phyloP scores from a whole-genome alignment of 768 basidiomycete genomes.

The Termitomyces sp. region DNA sequence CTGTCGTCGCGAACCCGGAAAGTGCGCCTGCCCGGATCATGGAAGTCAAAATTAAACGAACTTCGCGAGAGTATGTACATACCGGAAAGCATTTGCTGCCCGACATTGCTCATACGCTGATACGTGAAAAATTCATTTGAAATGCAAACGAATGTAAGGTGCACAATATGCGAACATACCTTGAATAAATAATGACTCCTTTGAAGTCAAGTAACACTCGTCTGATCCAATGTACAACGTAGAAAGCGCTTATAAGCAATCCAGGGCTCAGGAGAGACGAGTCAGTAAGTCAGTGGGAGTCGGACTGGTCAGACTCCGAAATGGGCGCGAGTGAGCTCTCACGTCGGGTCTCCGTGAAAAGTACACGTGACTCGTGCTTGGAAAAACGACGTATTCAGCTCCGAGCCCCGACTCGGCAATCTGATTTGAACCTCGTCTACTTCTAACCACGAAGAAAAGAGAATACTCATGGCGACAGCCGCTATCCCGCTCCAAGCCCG shows the following conservation, averaged over 20 bases:
- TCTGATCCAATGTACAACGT: background rate
- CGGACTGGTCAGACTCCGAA: too few species aligned
- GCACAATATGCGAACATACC: background rate
- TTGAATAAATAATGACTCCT: background rate
- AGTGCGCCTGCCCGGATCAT: conserved; percentile 52
- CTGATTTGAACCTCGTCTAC: background rate
- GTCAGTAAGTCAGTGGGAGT: background rate
- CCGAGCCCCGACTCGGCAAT: background rate
- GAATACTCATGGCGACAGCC: conserved; percentile 19
- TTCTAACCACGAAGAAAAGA: background rate
- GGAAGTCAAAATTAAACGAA: background rate
- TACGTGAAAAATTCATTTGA: background rate
- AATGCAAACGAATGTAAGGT: background rate
- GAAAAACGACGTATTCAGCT: background rate
- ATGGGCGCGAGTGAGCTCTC: too few species aligned
- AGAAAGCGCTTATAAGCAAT: background rate
- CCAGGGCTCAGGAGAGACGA: background rate
- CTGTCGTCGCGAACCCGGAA: conserved; percentile 74
- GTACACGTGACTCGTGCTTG: background rate
- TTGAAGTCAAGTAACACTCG: background rate
- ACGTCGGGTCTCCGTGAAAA: background rate
- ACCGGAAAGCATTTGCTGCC: conserved; percentile 67
- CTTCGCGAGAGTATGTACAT: conserved; percentile 11
- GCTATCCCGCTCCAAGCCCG: conserved; percentile 56
- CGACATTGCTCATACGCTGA: conserved; percentile 60